These are phyloP conservation scores for Argentina anserina DNA, from an alignment of 306 rosid genomes.

Conservation along the genomic window DNA sequence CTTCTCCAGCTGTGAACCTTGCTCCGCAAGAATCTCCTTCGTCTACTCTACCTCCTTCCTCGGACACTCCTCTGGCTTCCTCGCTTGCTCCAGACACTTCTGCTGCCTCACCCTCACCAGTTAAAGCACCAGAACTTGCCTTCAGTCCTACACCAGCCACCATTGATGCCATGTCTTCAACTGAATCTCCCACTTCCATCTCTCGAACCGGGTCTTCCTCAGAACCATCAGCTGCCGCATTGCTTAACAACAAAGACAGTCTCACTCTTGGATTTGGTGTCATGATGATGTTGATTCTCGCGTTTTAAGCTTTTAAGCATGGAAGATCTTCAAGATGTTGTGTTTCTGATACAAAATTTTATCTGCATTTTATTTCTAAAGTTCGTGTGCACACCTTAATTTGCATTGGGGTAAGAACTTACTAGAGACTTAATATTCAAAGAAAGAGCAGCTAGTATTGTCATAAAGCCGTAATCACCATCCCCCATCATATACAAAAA, in stretches of 20 bases:
- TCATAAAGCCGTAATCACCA: too few species aligned
- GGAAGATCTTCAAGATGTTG: not conserved
- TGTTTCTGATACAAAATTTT: not conserved
- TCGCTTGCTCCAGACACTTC: conserved; percentile 6
- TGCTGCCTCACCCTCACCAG: not conserved
- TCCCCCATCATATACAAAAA: too few species aligned
- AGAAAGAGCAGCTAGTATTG: not conserved
- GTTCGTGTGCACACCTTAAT: not conserved
- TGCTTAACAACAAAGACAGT: conserved; percentile 26
- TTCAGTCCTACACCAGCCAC: conserved; percentile 21
- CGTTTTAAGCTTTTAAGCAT: conserved; percentile 27
- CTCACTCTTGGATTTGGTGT: conserved; percentile 33
- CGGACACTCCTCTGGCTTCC: conserved; percentile 3
- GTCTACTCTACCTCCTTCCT: conserved; percentile 31
- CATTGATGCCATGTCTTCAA: conserved; percentile 41
- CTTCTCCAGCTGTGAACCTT: conserved; percentile 28
- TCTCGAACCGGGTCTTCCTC: conserved; percentile 24
- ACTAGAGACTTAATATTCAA: not conserved
- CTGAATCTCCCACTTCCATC: conserved; percentile 29
- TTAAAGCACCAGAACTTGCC: not conserved
- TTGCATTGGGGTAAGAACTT: not conserved
- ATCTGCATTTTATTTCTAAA: not conserved
- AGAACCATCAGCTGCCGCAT: conserved; percentile 39
- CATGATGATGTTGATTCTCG: conserved; percentile 31
- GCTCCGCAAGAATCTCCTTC: conserved; percentile 26